phyloP scores from a whole-genome alignment of 768 basidiomycete genomes.

The Ramaria sp. region DNA sequence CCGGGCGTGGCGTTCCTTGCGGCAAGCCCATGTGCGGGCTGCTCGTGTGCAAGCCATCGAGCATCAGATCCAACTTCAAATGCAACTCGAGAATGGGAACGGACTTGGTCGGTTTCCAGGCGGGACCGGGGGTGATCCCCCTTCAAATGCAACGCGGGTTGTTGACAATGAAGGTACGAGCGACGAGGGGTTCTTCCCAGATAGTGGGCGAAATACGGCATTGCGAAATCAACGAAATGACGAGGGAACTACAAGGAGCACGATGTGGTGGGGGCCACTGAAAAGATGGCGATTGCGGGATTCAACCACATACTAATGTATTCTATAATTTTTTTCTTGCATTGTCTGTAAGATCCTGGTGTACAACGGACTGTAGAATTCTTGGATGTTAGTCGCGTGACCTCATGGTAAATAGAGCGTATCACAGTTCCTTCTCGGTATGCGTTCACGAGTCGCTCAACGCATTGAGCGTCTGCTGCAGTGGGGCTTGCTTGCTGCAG shows the following conservation, averaged over 20 bases:
- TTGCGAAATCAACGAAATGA: neutral
- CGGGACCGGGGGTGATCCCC: conserved; percentile 20
- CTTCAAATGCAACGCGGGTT: conserved; percentile 69
- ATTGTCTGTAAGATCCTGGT: neutral
- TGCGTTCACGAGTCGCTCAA: too few relatives aligned
- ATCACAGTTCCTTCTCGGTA: too few relatives aligned
- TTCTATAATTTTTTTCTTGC: neutral
- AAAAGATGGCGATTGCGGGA: conserved; percentile 67
- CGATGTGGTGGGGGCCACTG: conserved; percentile 68
- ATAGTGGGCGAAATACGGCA: neutral
- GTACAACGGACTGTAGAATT: neutral
- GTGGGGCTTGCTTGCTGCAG: too few relatives aligned
- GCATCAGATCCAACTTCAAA: conserved; percentile 11
- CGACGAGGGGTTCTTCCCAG: conserved; percentile 4
- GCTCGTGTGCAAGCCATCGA: conserved; percentile 63
- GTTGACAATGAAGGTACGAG: conserved; percentile 30
- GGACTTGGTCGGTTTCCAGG: conserved; percentile 16
- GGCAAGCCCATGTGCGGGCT: conserved; percentile 62
- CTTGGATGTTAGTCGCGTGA: too few relatives aligned
- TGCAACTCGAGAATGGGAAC: conserved; percentile 8
- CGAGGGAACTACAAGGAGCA: conserved; percentile 23
- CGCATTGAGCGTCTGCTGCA: too few relatives aligned
- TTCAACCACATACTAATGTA: conserved; percentile 49
- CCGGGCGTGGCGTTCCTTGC: conserved; percentile 48
- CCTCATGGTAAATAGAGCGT: too few relatives aligned